Base-by-base conservation (phyloP, 148 eudicot species). In the Camellia japonica region DNA sequence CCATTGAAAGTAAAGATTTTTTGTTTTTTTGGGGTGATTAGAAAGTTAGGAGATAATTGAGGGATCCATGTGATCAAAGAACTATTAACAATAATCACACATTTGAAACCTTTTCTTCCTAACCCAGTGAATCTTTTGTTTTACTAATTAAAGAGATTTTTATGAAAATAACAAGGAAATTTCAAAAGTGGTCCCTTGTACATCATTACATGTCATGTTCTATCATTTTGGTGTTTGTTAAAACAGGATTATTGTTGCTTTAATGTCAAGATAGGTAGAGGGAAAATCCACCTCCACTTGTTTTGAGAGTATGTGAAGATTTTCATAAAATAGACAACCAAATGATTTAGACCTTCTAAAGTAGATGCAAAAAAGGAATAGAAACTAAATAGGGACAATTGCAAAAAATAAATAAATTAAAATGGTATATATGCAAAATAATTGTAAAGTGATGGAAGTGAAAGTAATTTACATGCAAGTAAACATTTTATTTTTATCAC, bases 311-410 rank as follows among this genome's bases (percentile, higher is more conserved):
- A 52, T 74, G 38, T 52, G 77, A 75, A 61, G 59, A 81, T 64
- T 38, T 30, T 43, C 20, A 74, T 74, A 58, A 30, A 62, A 63
- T 79, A 20, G 79, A 76, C 78, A 85, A 74, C 8, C 73, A 70
- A 83, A 84, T 80, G 77, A 81, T 76, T 78, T 83, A 59, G 79
- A 80, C 84, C 86, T 86, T 82, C 80, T 67, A 83, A 83, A 80
- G 88, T 78, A 80, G 52, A 74, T 51, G 51, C 14, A 20, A 73
- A 46, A 61, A 75, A 51, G 65, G 67, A 85, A 82, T 69, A 71
- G 80, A 70, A 80, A 68, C 77, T 23, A 79, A 79, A 56, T 51
- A 38, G 8, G 78, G 38, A 30, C 38, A 30, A 30, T 30, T 30
- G 38, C 38, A 30, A 1, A 1, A 30, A 30, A 30, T 30, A 30